Evolutionary conservation across 225 moss, liverwort and hornwort genomes (phyloP).

Genomic region (Sphagnum tenellum): DNA sequence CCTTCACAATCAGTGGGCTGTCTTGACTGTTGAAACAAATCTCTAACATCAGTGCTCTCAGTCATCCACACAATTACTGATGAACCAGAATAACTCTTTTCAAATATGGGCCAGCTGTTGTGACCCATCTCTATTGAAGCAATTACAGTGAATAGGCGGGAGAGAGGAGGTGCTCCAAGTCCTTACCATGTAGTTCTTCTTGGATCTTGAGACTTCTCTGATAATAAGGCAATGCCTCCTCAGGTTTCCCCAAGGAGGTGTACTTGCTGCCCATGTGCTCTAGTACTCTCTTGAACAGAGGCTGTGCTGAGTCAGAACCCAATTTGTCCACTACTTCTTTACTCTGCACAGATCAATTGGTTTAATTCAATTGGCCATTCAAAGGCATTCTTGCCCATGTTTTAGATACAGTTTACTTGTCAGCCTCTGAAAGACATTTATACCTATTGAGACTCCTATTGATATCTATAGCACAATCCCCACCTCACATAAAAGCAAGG

Average conservation of each 20-base stretch:
- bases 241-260: conserved; percentile 58
- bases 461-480: too few species aligned
- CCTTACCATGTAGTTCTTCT: conserved; percentile 59
- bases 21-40: conserved; percentile 30
- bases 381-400: too few species aligned
- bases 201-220: conserved; percentile 70
- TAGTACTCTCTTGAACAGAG: conserved; percentile 60
- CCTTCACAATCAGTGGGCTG: conserved; percentile 52
- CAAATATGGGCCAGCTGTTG: too few species aligned
- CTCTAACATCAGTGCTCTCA: too few species aligned
- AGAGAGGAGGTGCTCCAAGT: not conserved
- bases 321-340: conserved; percentile 50
- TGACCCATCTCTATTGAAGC: too few species aligned
- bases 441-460: too few species aligned
- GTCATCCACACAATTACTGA: too few species aligned
- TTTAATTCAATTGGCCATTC: not conserved
- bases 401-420: too few species aligned
- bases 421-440: too few species aligned
- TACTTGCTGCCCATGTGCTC: conserved; percentile 90
- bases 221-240: conserved; percentile 57
- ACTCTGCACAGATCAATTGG: conserved; percentile 28
- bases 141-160: too few species aligned
- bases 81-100: too few species aligned
- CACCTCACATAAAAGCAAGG: too few species aligned
- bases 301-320: conserved; percentile 38